These are phyloP conservation scores for Pichia occidentalis DNA, from an alignment of 805 yeast species.

Conservation along the genomic window DNA sequence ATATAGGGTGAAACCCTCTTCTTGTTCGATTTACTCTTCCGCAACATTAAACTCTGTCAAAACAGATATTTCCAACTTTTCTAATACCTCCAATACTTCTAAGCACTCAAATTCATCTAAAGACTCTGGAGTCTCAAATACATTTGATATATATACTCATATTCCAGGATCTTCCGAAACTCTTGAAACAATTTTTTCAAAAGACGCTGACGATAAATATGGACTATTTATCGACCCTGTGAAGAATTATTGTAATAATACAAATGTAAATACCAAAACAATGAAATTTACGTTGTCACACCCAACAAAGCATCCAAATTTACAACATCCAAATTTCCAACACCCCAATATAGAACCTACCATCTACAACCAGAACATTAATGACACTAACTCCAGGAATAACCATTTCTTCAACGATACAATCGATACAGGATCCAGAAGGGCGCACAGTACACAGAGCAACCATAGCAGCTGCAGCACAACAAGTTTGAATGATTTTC, in stretches of 20 bases:
- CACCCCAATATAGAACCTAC: too few relatives aligned
- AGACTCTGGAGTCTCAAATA: slow-evolving; percentile 1
- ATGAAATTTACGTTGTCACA: too few relatives aligned
- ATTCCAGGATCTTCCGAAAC: slow-evolving; percentile 3
- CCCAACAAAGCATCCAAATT: too few relatives aligned
- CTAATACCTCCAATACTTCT: not conserved
- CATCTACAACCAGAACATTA: too few relatives aligned
- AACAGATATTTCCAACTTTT: too few relatives aligned
- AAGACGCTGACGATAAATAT: not conserved
- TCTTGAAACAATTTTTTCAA: slow-evolving; percentile 6
- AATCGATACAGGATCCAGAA: too few relatives aligned
- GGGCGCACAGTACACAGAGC: too few relatives aligned
- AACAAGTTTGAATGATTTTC: not conserved
- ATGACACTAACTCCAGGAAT: too few relatives aligned
- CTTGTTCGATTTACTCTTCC: slow-evolving; percentile 8
- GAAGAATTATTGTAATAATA: not conserved
- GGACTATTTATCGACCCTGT: not conserved
- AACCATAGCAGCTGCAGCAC: too few relatives aligned
- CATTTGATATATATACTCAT: slow-evolving; percentile 3
- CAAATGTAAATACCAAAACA: too few relatives aligned
- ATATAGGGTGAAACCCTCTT: slow-evolving; percentile 7
- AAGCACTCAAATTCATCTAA: slow-evolving; percentile 3
- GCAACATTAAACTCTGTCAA: slow-evolving; percentile 2
- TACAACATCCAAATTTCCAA: too few relatives aligned
- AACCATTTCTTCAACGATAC: too few relatives aligned